Evolutionary conservation across 2,329 filamentous ascomycete species (phyloP).

Genomic region (Fulvia fulva): DNA sequence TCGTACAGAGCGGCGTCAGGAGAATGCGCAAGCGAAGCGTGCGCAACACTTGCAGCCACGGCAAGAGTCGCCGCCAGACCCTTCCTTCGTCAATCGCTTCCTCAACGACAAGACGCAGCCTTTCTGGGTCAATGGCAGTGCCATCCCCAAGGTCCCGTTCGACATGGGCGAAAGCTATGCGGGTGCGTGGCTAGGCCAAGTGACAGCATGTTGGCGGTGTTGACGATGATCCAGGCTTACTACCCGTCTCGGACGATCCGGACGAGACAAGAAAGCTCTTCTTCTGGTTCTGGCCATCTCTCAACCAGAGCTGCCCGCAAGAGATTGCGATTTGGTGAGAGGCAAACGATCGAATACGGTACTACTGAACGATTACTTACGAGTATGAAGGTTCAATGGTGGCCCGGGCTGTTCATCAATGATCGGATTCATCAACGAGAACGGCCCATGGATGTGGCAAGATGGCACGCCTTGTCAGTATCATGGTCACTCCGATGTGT

Average conservation of each 20-base stretch:
- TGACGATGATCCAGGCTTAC: slow-evolving; percentile 29
- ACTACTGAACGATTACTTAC: not conserved
- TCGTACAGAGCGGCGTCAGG: not conserved
- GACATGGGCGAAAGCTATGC: slow-evolving; percentile 44
- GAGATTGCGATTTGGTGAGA: slow-evolving; percentile 50
- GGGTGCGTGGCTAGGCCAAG: not conserved
- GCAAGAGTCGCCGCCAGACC: not conserved
- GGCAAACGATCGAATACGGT: not conserved
- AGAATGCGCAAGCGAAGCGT: not conserved
- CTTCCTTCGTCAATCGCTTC: slow-evolving; percentile 8
- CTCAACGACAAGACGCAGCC: slow-evolving; percentile 10
- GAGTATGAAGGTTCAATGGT: slow-evolving; percentile 20
- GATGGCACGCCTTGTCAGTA: slow-evolving; percentile 7
- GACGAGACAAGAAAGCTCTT: slow-evolving; percentile 48
- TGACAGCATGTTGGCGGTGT: not conserved
- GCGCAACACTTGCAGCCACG: not conserved
- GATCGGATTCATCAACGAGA: slow-evolving; percentile 20
- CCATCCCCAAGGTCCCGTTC: slow-evolving; percentile 38
- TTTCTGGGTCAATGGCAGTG: slow-evolving; percentile 28
- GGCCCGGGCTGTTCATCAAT: slow-evolving; percentile 23
- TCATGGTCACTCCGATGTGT: not conserved
- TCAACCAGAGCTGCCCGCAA: slow-evolving; percentile 45
- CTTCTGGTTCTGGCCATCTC: slow-evolving; percentile 55
- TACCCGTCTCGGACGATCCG: slow-evolving; percentile 50
- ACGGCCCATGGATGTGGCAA: slow-evolving; percentile 37